Conservation (phyloP, 805 yeast genomes). For the Candida ovalis region DNA sequence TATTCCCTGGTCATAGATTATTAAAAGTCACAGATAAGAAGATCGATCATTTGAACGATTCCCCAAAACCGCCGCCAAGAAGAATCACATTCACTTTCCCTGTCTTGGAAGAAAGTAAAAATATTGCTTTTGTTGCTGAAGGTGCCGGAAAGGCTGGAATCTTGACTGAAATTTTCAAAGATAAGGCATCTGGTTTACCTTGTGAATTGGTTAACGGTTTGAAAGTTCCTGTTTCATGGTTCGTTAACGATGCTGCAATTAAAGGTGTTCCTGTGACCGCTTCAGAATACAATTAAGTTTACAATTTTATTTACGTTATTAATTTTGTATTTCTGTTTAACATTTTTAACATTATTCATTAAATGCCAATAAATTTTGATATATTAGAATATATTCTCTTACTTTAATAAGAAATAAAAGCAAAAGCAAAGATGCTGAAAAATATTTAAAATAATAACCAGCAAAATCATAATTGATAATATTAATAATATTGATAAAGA, state of each 20-base stretch:
- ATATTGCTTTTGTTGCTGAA: conserved; percentile 81
- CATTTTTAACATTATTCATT: too few relatives aligned
- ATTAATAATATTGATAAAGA: too few relatives aligned
- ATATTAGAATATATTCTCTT: too few relatives aligned
- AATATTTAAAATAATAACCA: not conserved
- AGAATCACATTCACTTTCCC: conserved; percentile 88
- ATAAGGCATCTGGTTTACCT: conserved; percentile 49
- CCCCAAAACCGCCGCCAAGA: conserved; percentile 93
- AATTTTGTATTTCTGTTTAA: not conserved
- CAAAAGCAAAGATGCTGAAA: too few relatives aligned
- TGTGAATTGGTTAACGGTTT: conserved; percentile 68
- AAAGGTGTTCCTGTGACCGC: conserved; percentile 44
- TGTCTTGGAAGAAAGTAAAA: conserved; percentile 49
- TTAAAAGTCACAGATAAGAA: conserved; percentile 48
- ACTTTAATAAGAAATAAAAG: too few relatives aligned
- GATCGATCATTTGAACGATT: conserved; percentile 68
- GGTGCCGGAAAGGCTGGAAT: conserved; percentile 80
- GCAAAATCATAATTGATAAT: not conserved
- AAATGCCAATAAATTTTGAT: too few relatives aligned
- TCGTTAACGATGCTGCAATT: conserved; percentile 77
- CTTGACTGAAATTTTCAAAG: conserved; percentile 64
- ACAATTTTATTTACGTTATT: too few relatives aligned
- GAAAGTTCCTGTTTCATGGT: conserved; percentile 66
- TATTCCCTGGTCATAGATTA: conserved; percentile 80
- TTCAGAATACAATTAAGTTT: conserved; percentile 5